Evolutionary conservation across 2,329 filamentous ascomycete genomes (phyloP).

Genomic region (Exserohilum rostratum): DNA sequence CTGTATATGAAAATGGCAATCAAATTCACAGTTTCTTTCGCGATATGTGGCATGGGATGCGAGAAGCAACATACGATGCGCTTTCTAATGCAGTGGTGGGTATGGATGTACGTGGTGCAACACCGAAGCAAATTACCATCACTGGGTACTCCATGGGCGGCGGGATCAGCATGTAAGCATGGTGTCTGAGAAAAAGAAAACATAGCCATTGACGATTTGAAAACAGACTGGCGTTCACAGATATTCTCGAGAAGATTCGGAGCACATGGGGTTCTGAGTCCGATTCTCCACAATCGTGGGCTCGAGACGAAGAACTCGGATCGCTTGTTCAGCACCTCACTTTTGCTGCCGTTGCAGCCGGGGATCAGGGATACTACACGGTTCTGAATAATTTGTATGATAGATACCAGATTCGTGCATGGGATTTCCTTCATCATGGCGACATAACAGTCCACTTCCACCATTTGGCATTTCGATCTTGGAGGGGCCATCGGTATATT

Average conservation of each 20-base stretch:
- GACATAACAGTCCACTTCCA: not conserved
- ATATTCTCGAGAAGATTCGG: conserved; percentile 16
- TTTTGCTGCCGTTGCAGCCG: conserved; percentile 16
- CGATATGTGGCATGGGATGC: conserved; percentile 20
- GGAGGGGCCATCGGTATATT: conserved; percentile 19
- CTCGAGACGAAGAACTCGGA: not conserved
- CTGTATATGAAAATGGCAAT: conserved; percentile 13
- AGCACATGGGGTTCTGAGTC: conserved; percentile 12
- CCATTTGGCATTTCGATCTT: conserved; percentile 13
- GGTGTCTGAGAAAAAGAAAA: not conserved
- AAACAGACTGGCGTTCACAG: conserved; percentile 16
- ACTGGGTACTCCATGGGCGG: not conserved
- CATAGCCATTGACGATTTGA: not conserved
- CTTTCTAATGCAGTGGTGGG: conserved; percentile 2
- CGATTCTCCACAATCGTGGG: conserved; percentile 4
- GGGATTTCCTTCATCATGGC: not conserved
- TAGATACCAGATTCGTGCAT: conserved; percentile 12
- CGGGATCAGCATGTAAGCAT: not conserved
- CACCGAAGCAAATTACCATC: not conserved
- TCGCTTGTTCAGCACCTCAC: conserved; percentile 16
- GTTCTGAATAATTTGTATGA: conserved; percentile 18
- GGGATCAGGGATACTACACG: conserved; percentile 15
- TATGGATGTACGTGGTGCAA: conserved; percentile 2
- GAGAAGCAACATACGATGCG: conserved; percentile 4
- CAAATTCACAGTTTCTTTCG: conserved; percentile 18